These are phyloP conservation scores for Epichloe hybrida DNA, from an alignment of 2,329 filamentous ascomycete species.

Conservation along the genomic window DNA sequence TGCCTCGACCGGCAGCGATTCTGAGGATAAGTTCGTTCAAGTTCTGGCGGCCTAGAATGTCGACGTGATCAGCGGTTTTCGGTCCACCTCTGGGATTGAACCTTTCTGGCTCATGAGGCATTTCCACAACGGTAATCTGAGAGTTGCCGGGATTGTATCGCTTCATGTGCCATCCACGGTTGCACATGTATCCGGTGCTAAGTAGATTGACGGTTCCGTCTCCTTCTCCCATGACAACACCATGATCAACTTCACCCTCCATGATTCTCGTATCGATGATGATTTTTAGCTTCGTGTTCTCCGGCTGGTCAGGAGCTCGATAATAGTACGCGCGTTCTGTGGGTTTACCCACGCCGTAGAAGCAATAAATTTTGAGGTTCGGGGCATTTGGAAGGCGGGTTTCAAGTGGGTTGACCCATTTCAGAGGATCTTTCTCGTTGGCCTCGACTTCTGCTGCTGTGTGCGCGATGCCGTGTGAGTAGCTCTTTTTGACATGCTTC, in stretches of 20 bases:
- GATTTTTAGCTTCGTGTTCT: slow-evolving; percentile 55
- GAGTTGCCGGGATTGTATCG: slow-evolving; percentile 81
- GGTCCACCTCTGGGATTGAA: slow-evolving; percentile 70
- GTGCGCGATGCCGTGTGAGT: slow-evolving; percentile 80
- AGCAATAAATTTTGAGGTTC: slow-evolving; percentile 88
- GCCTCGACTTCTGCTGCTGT: slow-evolving; percentile 67
- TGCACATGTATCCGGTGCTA: slow-evolving; percentile 91
- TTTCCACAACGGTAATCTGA: slow-evolving; percentile 78
- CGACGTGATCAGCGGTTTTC: slow-evolving; percentile 79
- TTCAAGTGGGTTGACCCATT: slow-evolving; percentile 94
- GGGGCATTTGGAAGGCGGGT: slow-evolving; percentile 76
- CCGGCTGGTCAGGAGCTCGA: slow-evolving; percentile 50
- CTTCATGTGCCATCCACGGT: slow-evolving; percentile 84
- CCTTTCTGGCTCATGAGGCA: slow-evolving; percentile 88
- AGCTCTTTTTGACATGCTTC: slow-evolving; percentile 58
- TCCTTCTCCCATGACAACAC: slow-evolving; percentile 89
- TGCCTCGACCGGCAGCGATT: slow-evolving; percentile 74
- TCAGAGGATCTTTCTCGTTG: slow-evolving; percentile 62
- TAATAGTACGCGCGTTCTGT: slow-evolving; percentile 93
- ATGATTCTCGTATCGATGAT: slow-evolving; percentile 56
- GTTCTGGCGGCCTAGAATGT: slow-evolving; percentile 79
- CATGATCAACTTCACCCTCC: slow-evolving; percentile 57
- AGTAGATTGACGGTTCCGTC: slow-evolving; percentile 93
- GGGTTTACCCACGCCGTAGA: slow-evolving; percentile 89
- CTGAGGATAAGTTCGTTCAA: slow-evolving; percentile 83